Evolutionary conservation across 1,284 basidiomycete genomes (phyloP).

Genomic region (Austroboletus novae-zelandiae): DNA sequence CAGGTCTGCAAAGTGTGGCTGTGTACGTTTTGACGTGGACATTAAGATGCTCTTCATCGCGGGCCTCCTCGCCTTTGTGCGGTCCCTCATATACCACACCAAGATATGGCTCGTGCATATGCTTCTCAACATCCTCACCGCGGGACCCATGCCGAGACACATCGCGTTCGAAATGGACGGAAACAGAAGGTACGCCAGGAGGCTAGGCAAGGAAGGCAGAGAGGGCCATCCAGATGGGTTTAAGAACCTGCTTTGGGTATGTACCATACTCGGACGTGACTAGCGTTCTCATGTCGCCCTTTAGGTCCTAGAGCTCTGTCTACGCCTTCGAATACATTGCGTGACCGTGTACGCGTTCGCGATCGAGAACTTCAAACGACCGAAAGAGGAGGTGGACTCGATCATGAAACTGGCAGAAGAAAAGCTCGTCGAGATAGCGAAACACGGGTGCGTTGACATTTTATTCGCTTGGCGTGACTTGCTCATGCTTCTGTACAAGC

Average conservation of each 20-base stretch:
- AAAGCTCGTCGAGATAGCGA: constrained; percentile 80
- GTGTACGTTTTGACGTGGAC: constrained; percentile 6
- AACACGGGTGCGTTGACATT: constrained; percentile 64
- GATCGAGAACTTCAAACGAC: constrained; percentile 96
- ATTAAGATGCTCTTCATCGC: neutral
- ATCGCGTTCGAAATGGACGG: constrained; percentile 99
- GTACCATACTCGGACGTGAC: constrained; percentile 25
- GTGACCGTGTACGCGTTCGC: constrained; percentile 96
- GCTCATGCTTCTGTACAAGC: constrained; percentile 39
- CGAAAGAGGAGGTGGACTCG: constrained; percentile 81
- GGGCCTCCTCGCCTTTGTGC: constrained; percentile 14
- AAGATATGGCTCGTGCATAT: constrained; percentile 29
- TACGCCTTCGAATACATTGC: constrained; percentile 72
- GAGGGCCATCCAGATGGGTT: constrained; percentile 90
- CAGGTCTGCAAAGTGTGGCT: constrained; percentile 19
- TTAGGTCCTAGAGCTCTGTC: constrained; percentile 82
- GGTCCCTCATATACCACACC: constrained; percentile 13
- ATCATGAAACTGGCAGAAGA: constrained; percentile 85
- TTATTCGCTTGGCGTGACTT: neutral
- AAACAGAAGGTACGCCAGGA: constrained; percentile 89
- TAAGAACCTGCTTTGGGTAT: constrained; percentile 74
- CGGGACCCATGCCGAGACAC: constrained; percentile 89
- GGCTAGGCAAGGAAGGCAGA: constrained; percentile 57
- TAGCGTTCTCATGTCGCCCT: neutral
- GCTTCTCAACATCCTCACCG: constrained; percentile 62